Conservation (phyloP, 257 asterid genomes). For the Nemophila menziesii region DNA sequence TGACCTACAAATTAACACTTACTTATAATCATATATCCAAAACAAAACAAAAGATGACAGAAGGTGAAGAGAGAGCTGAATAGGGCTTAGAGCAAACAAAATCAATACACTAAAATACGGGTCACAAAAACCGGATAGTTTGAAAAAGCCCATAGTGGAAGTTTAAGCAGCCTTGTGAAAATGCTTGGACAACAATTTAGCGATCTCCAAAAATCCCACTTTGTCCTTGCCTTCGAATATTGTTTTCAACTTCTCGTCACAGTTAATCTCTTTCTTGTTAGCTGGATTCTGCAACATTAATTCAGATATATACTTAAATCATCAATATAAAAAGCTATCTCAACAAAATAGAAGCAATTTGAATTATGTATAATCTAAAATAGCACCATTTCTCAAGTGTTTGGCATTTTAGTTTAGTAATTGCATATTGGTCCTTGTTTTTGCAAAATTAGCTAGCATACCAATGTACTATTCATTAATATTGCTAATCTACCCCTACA, state of each 20-base stretch:
- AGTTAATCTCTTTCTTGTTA: constrained; percentile 46
- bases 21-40: not conserved
- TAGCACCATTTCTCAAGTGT: no score
- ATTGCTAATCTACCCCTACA: no score
- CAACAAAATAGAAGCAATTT: not conserved
- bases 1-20: not conserved
- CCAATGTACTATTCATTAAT: no score
- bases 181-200: constrained; percentile 36
- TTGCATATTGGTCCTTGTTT: no score
- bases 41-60: not conserved
- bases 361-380: no score
- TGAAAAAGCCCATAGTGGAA: constrained; percentile 2
- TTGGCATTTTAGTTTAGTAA: no score
- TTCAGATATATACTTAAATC: no score
- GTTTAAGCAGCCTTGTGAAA: constrained; percentile 33
- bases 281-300: constrained; percentile 37
- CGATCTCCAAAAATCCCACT: constrained; percentile 39
- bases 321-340: not conserved
- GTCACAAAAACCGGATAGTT: not conserved
- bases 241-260: constrained; percentile 51
- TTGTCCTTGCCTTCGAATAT: constrained; percentile 48
- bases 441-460: no score
- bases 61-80: not conserved
- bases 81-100: not conserved
- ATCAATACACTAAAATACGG: not conserved